Evolutionary conservation across 176 grass and related monocot species (phyloP).

Genomic region (Oryza nivara): DNA sequence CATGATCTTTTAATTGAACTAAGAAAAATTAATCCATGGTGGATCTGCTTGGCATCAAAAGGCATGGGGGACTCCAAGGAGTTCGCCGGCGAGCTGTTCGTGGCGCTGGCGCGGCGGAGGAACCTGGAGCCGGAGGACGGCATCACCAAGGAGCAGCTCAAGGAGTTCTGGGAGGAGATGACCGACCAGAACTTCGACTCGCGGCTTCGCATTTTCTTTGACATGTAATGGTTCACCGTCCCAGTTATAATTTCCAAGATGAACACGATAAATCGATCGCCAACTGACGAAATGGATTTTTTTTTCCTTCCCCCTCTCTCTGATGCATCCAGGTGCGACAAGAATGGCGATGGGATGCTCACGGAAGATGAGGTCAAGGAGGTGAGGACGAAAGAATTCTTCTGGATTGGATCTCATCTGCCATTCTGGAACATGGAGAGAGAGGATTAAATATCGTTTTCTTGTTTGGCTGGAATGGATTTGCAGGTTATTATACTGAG

Average conservation of each 20-base stretch:
- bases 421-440: too few relatives aligned
- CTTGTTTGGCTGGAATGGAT: not conserved
- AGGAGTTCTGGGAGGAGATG: slow-evolving; percentile 99
- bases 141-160: slow-evolving; percentile 75
- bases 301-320: not conserved
- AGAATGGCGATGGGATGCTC: slow-evolving; percentile 95
- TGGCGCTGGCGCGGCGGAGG: slow-evolving; percentile 69
- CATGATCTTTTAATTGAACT: not conserved
- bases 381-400: slow-evolving; percentile 39
- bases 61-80: slow-evolving; percentile 99
- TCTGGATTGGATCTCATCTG: not conserved
- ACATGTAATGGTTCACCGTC: slow-evolving; percentile 65
- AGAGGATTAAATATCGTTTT: not conserved
- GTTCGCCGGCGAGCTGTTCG: slow-evolving; percentile 89
- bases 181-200: slow-evolving; percentile 97
- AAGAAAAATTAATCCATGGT: not conserved
- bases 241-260: not conserved
- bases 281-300: slow-evolving; percentile 19
- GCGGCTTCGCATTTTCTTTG: slow-evolving; percentile 92
- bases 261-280: not conserved
- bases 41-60: slow-evolving; percentile 22
- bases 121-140: slow-evolving; percentile 61
- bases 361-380: slow-evolving; percentile 98
- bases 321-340: slow-evolving; percentile 72
- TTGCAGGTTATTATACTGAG: slow-evolving; percentile 88